phyloP scores from a whole-genome alignment of 129 eudicot genomes.

The Flaveria brownii region DNA sequence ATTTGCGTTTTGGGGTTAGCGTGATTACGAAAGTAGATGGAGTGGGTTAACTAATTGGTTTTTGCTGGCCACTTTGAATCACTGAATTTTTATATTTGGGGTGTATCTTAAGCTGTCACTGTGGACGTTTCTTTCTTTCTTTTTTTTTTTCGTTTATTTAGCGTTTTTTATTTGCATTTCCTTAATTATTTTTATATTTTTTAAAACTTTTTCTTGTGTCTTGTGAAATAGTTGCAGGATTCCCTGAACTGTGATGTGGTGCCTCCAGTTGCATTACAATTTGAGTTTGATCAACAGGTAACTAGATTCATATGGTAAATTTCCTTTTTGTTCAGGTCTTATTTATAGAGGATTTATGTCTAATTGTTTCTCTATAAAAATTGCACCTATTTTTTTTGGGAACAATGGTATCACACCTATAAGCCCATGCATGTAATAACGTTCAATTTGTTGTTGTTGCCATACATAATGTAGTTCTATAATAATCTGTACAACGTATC shows the following conservation, averaged over 20 bases:
- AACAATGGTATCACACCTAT: background rate
- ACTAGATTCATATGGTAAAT: constrained; percentile 30
- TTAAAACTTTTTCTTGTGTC: background rate
- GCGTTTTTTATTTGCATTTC: constrained; percentile 26
- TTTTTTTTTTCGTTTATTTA: background rate
- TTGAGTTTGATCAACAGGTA: constrained; percentile 30
- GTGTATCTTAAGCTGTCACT: constrained; percentile 11
- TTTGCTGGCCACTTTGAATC: constrained; percentile 13
- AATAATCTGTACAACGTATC: background rate
- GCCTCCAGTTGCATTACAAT: constrained; percentile 22
- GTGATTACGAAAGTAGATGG: constrained; percentile 8
- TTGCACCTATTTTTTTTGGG: background rate
- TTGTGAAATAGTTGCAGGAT: constrained; percentile 26
- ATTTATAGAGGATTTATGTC: constrained; percentile 1
- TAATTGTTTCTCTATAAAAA: constrained; percentile 4
- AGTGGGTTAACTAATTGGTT: constrained; percentile 24
- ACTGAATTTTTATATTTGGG: background rate
- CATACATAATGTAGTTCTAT: constrained; percentile 6
- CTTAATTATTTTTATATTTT: background rate
- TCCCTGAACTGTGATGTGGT: constrained; percentile 25
- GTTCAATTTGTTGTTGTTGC: background rate
- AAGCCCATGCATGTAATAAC: background rate
- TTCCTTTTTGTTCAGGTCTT: constrained; percentile 12
- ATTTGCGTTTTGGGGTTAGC: constrained; percentile 17
- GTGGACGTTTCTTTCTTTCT: background rate